Evolutionary conservation across 2,329 filamentous ascomycete species (phyloP), one percentile per base, ranked within the genome.

Genomic region (Fusarium odoratissimum): DNA sequence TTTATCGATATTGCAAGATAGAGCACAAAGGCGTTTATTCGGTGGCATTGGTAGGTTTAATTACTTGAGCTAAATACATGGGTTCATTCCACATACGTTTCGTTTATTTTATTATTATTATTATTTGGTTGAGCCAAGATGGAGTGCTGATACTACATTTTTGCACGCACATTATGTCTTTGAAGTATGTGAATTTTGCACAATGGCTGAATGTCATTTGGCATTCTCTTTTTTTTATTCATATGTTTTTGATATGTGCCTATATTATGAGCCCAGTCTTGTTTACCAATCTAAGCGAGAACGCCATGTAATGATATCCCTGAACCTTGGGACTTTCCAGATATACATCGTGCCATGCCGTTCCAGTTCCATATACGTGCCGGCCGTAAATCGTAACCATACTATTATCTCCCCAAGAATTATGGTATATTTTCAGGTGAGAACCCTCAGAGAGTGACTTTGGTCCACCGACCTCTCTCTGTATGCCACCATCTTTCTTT

Each of bases 401-500:
- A 23, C 16, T 48, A 40, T 44, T 67, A 44, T 40, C 6, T 14
- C 23, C 33, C 25, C 28, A 46, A 38, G 38, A 42, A 7, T 6
- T 30, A 23, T 33, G 17, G 38, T 33, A 44, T 42, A 23, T 37
- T 28, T 31, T 23, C 17, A 23, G 25, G 41, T 14, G 25, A 35
- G 25, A 16, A 48, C 30, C 17, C 19, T 60, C 56, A 74, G 12
- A 81, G 74, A 44, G 75, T 63, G 16, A 80, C 48, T 46, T 69
- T 76, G 35, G 71, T 77, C 84, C 85, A 87, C 42, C 85, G 80
- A 17, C 82, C 84, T 35, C 86, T 80, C 75, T 88, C 86, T 1
- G 84, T 85, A 58, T 87, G 86, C 82, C 82, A 86, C 86, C 86
- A 87, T 23, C 77, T 81, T 72, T 87, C 86, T 67, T 83, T 84